Evolutionary conservation across 2,329 filamentous ascomycete genomes (phyloP).

Genomic region (Paramyrothecium roridum): DNA sequence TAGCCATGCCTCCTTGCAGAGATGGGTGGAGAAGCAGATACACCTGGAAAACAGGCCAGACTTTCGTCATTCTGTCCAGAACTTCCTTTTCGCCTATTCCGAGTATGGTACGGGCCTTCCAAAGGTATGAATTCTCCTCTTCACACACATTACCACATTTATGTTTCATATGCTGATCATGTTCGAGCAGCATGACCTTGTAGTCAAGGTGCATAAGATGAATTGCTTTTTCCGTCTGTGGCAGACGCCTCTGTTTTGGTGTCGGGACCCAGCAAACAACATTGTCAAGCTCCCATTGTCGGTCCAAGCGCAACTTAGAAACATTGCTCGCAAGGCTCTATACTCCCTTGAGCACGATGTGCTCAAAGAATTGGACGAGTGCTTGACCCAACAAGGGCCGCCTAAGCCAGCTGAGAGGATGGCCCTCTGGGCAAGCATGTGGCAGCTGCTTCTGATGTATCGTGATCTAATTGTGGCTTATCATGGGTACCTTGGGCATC

Average conservation of each 20-base stretch:
- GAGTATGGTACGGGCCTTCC: constrained; percentile 32
- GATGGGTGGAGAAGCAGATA: constrained; percentile 36
- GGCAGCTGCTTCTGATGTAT: constrained; percentile 48
- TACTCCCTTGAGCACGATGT: constrained; percentile 35
- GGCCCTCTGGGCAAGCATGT: constrained; percentile 45
- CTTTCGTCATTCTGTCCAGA: constrained; percentile 31
- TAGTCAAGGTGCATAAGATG: constrained; percentile 41
- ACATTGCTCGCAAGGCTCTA: constrained; percentile 34
- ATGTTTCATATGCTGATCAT: not conserved
- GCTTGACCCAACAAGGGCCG: constrained; percentile 32
- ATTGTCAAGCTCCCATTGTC: constrained; percentile 32
- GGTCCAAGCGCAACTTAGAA: constrained; percentile 36
- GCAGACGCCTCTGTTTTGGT: constrained; percentile 40
- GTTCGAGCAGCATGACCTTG: constrained; percentile 32
- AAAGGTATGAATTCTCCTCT: constrained; percentile 26
- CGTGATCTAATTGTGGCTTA: constrained; percentile 34
- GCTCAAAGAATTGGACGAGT: constrained; percentile 35
- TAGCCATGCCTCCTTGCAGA: constrained; percentile 28
- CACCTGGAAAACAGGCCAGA: constrained; percentile 24
- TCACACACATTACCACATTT: not conserved
- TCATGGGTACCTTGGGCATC: constrained; percentile 21
- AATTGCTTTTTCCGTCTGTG: constrained; percentile 49
- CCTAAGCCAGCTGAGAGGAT: constrained; percentile 35
- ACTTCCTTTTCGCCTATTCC: constrained; percentile 33
- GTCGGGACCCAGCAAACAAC: constrained; percentile 33